phyloP scores from a whole-genome alignment of 2,329 filamentous ascomycete genomes.

The Corynespora cassiicola region DNA sequence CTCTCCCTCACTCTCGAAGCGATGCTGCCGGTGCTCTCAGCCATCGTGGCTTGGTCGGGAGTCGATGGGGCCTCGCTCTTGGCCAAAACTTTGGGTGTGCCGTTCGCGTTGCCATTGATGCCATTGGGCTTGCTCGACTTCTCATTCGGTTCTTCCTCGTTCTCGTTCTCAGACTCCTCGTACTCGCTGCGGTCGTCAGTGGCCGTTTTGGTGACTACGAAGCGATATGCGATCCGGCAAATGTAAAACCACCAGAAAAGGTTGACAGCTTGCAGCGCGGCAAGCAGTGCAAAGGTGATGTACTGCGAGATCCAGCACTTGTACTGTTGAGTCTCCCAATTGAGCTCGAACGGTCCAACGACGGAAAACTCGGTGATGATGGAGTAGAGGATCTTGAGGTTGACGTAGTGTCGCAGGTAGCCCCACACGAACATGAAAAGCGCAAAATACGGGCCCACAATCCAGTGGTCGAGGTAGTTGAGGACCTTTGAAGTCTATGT shows the following conservation, averaged over 20 bases:
- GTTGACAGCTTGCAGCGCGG: slow-evolving; percentile 75
- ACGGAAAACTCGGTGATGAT: slow-evolving; percentile 78
- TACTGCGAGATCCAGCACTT: slow-evolving; percentile 74
- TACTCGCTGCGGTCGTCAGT: slow-evolving; percentile 77
- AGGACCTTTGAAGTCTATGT: slow-evolving; percentile 83
- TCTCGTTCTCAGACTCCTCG: slow-evolving; percentile 58
- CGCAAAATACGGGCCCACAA: slow-evolving; percentile 85
- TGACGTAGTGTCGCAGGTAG: slow-evolving; percentile 87
- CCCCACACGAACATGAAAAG: slow-evolving; percentile 84
- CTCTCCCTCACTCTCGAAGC: slow-evolving; percentile 24
- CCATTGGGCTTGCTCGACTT: slow-evolving; percentile 11
- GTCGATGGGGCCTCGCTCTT: slow-evolving; percentile 32
- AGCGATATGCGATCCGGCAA: slow-evolving; percentile 74
- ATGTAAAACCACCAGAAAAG: slow-evolving; percentile 85
- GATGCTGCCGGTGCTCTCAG: slow-evolving; percentile 19
- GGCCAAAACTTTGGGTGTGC: slow-evolving; percentile 30
- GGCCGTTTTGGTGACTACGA: slow-evolving; percentile 65
- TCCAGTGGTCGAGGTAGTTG: slow-evolving; percentile 82
- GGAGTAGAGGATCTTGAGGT: slow-evolving; percentile 77
- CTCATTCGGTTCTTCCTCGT: slow-evolving; percentile 29
- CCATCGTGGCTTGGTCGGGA: slow-evolving; percentile 11
- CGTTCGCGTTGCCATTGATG: slow-evolving; percentile 15
- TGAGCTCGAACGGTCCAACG: slow-evolving; percentile 75
- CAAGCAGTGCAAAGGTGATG: slow-evolving; percentile 71
- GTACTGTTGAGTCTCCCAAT: slow-evolving; percentile 80